phyloP scores from a whole-genome alignment of 257 asterid genomes.

The Datura wrightii region DNA sequence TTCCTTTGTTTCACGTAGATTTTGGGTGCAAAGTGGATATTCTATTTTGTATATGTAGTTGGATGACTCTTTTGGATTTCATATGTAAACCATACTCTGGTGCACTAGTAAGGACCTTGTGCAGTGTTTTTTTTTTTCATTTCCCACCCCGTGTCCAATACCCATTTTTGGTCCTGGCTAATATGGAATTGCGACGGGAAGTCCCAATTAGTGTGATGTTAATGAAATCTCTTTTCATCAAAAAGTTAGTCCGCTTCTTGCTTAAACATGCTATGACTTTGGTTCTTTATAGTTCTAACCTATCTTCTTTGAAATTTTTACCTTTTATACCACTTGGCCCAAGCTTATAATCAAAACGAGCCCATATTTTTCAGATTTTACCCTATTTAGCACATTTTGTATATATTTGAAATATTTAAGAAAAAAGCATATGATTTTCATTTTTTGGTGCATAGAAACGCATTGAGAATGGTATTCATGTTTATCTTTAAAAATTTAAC shows the following conservation, averaged over 20 bases:
- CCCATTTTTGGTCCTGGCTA: neutral
- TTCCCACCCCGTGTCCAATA: neutral
- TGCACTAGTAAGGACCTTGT: neutral
- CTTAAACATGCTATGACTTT: conserved; percentile 4
- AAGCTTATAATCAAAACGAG: neutral
- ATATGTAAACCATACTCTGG: neutral
- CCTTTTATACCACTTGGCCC: neutral
- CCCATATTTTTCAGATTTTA: neutral
- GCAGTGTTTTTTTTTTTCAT: neutral
- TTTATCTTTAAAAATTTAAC: neutral
- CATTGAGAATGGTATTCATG: neutral
- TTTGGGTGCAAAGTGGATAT: neutral
- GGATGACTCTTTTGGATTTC: neutral
- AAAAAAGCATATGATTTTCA: neutral
- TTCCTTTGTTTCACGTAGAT: neutral
- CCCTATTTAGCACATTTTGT: neutral
- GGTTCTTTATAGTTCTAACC: neutral
- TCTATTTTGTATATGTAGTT: neutral
- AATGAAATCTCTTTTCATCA: neutral
- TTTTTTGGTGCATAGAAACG: neutral
- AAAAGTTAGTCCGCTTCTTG: neutral
- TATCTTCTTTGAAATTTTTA: neutral
- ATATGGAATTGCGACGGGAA: neutral
- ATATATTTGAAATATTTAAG: neutral
- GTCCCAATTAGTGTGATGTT: neutral